A percentile compares a stretch with the other conserved stretches of the same genome.
These are phyloP conservation scores for Talaromyces pinophilus DNA, from an alignment of 2,329 filamentous ascomycete species.

Conservation along the genomic window DNA sequence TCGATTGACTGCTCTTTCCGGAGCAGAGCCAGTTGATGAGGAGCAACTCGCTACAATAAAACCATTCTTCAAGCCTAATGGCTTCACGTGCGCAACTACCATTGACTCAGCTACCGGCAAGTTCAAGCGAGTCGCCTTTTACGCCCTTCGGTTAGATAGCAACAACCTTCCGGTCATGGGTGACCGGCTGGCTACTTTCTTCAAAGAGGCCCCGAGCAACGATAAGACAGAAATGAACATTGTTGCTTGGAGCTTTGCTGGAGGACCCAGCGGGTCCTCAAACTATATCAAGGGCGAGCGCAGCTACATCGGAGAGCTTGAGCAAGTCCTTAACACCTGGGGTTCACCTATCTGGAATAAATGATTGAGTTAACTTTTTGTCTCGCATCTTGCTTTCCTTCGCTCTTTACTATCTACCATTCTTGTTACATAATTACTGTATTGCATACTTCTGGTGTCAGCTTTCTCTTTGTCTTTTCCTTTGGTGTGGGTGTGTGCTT, in stretches of 20 bases:
- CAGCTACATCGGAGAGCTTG: conserved; percentile 19
- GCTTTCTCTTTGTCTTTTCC: not conserved
- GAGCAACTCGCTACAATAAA: not conserved
- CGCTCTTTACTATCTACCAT: not conserved
- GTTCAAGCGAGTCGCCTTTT: conserved; percentile 19
- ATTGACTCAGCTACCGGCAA: conserved; percentile 6
- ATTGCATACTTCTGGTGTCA: not conserved
- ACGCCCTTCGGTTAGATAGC: conserved; percentile 19
- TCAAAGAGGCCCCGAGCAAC: conserved; percentile 8
- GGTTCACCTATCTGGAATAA: conserved; percentile 5
- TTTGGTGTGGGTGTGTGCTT: not conserved
- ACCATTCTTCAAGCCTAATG: conserved; percentile 8
- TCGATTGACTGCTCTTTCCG: not conserved
- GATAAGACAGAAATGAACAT: conserved; percentile 19
- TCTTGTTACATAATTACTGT: not conserved
- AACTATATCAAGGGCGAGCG: conserved; percentile 23
- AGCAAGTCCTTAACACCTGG: conserved; percentile 16
- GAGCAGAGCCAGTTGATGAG: not conserved
- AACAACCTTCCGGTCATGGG: not conserved
- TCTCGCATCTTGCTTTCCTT: not conserved
- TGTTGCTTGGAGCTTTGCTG: conserved; percentile 21
- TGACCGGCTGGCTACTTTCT: conserved; percentile 15
- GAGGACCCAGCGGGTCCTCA: conserved; percentile 4
- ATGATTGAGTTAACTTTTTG: not conserved
- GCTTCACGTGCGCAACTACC: conserved; percentile 19